Base-by-base conservation (phyloP, 169 alveolate genomes). In the Plasmodium gonderi region DNA sequence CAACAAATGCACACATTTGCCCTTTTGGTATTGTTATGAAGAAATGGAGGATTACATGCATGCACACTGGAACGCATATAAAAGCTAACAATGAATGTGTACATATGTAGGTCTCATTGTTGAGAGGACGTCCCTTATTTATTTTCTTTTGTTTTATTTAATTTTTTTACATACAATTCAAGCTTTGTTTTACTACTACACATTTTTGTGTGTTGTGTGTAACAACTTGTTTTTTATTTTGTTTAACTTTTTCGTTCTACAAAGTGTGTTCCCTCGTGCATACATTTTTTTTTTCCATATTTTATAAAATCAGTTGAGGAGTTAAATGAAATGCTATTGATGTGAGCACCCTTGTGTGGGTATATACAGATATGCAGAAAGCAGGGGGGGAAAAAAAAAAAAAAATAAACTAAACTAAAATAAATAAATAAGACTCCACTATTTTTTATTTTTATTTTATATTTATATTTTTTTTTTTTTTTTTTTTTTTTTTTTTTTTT, bases 1-100 rank as follows among this genome's bases (percentile, higher is more conserved):
- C 38, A 60, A 60, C 72, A 60, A 23, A 60, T 60, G 72, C 72
- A 60, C n/a, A n/a, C n/a, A n/a, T n/a, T n/a, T n/a, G n/a, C n/a
- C n/a, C n/a, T n/a, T n/a, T n/a, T n/a, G n/a, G n/a, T n/a, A n/a
- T n/a, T n/a, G n/a, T n/a, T n/a, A n/a, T n/a, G n/a, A n/a, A n/a
- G n/a, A n/a, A n/a, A n/a, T n/a, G n/a, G n/a, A n/a, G n/a, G n/a
- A n/a, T n/a, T n/a, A n/a, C n/a, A n/a, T n/a, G n/a, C n/a, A n/a
- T n/a, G n/a, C n/a, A n/a, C n/a, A n/a, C n/a, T 60, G 72, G 72
- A 36, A 36, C 72, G 8, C 72, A 60, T 36, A 60, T 36, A 36
- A 60, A 60, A 0, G 17, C 36, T n/a, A n/a, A n/a, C n/a, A n/a
- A 36, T 36, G 72, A 20, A 60, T 23, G 17, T 20, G 72, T 23